Base-by-base conservation (phyloP, 805 yeast genomes). In the Candida andamanensis region DNA sequence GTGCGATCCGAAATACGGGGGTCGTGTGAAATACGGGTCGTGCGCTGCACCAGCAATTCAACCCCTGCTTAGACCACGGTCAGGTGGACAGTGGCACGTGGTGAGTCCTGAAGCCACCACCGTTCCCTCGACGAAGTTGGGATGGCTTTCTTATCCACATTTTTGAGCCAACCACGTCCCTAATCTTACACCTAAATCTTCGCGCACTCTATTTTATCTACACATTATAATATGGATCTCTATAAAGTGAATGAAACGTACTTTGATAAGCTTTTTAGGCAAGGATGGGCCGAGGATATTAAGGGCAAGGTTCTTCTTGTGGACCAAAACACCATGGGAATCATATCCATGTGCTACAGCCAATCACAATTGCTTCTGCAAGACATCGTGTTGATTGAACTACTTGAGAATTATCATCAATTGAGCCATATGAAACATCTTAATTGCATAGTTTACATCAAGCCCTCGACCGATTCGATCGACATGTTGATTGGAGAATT, bases 271-370 rank as follows among this genome's bases (percentile, higher is more conserved):
- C 43, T 60, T 14, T 58, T 59, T 28, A 41, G 33, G 22, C 33
- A 42, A 6, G 42, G 41, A 10, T 30, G 36, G 35, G 10, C 15
- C 8, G 31, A 23, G 12, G 41, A 31, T 14, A 28, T 32, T 24
- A 41, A 29, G 22, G 39, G 41, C 4, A 37, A 37, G 42, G 95
- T 89, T 17, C 65, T 92, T 22, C 65, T 92, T 24, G 69, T 92
- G 35, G 98, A 92, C 51, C 64, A 72, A 30, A 68, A 69, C 42
- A 90, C 98, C 45, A 84, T 94, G 5, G 70, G 87, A 0, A 77
- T 87, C 15, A 74, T 92, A 15, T 86, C 97, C n/a, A 69, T 92
- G 73, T 78, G 83, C 45, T 76, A 94, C 17, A 83, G 96, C 2
- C 98, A 92, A 53, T 80, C 94, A 3, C 83, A 79, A 35, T 67